These are phyloP conservation scores for Globisporangium paddicum DNA, from an alignment of 352 stramenopile genomes.

Conservation along the genomic window DNA sequence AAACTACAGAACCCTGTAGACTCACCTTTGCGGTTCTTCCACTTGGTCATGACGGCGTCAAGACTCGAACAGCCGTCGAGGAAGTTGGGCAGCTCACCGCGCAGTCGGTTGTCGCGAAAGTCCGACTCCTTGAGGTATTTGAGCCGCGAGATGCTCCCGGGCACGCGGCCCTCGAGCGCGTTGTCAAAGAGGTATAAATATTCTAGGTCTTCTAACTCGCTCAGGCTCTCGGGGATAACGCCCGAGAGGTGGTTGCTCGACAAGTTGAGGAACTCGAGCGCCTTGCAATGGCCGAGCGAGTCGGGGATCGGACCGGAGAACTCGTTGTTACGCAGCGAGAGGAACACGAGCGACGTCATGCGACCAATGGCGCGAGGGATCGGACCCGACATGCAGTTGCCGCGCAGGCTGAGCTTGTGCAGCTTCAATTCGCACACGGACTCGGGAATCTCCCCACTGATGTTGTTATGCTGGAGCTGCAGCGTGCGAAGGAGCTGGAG, in stretches of 20 bases:
- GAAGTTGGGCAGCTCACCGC: slow-evolving; percentile 75
- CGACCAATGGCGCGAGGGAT: slow-evolving; percentile 63
- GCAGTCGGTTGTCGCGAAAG: slow-evolving; percentile 74
- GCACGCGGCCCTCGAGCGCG: slow-evolving; percentile 57
- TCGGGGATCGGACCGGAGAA: slow-evolving; percentile 57
- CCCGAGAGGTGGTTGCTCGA: slow-evolving; percentile 79
- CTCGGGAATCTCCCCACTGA: slow-evolving; percentile 46
- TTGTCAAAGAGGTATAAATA: slow-evolving; percentile 89
- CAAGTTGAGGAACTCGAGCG: slow-evolving; percentile 83
- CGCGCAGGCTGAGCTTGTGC: slow-evolving; percentile 63
- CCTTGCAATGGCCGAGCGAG: slow-evolving; percentile 65
- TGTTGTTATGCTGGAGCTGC: slow-evolving; percentile 82
- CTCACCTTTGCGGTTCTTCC: slow-evolving; percentile 69
- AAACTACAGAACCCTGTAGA: no score
- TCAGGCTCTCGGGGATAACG: slow-evolving; percentile 58
- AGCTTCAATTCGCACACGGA: slow-evolving; percentile 60
- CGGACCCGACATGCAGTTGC: slow-evolving; percentile 67
- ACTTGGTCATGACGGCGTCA: slow-evolving; percentile 78
- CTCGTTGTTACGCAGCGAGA: slow-evolving; percentile 85
- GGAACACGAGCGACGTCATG: slow-evolving; percentile 67
- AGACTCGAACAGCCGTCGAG: slow-evolving; percentile 74
- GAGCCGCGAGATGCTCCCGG: slow-evolving; percentile 56
- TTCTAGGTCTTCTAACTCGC: slow-evolving; percentile 72
- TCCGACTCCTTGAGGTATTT: slow-evolving; percentile 80
- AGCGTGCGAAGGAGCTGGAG: slow-evolving; percentile 62